phyloP scores from a whole-genome alignment of 1,284 basidiomycete genomes.

The Rhodotorula sp. region DNA sequence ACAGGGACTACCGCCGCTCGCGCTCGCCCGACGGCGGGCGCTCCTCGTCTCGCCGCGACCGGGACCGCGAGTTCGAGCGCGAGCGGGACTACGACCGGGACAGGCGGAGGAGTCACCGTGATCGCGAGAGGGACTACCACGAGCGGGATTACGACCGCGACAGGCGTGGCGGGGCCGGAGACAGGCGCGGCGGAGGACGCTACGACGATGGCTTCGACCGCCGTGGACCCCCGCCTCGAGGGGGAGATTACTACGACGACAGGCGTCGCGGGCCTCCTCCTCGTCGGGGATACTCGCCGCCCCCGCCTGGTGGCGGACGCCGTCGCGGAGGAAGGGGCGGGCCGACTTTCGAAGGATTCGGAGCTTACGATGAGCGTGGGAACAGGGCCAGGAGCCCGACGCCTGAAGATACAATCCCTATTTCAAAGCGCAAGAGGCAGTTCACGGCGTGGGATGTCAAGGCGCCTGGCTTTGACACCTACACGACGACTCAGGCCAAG shows the following conservation, averaged over 20 bases:
- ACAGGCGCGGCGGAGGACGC: background rate
- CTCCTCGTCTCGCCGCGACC: slow-evolving; percentile 33
- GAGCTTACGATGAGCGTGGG: slow-evolving; percentile 58
- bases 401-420: slow-evolving; percentile 74
- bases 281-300: slow-evolving; percentile 28
- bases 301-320: background rate
- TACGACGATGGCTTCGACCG: slow-evolving; percentile 17
- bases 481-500: slow-evolving; percentile 92
- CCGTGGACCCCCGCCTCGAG: slow-evolving; percentile 39
- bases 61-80: slow-evolving; percentile 36
- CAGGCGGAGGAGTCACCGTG: slow-evolving; percentile 41
- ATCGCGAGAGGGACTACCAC: slow-evolving; percentile 46
- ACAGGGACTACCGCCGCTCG: slow-evolving; percentile 5
- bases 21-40: slow-evolving; percentile 34
- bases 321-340: slow-evolving; percentile 27
- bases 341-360: slow-evolving; percentile 46
- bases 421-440: slow-evolving; percentile 81
- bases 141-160: slow-evolving; percentile 39
- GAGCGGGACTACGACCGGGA: slow-evolving; percentile 35
- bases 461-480: slow-evolving; percentile 91
- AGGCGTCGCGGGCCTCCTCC: slow-evolving; percentile 42
- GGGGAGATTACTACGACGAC: slow-evolving; percentile 36
- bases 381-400: slow-evolving; percentile 78
- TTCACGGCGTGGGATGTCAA: slow-evolving; percentile 94
- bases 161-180: slow-evolving; percentile 2